Evolutionary conservation across 371 early-diverging fungal species (phyloP), one percentile per base, ranked within the genome.

Genomic region (Circinella minor): DNA sequence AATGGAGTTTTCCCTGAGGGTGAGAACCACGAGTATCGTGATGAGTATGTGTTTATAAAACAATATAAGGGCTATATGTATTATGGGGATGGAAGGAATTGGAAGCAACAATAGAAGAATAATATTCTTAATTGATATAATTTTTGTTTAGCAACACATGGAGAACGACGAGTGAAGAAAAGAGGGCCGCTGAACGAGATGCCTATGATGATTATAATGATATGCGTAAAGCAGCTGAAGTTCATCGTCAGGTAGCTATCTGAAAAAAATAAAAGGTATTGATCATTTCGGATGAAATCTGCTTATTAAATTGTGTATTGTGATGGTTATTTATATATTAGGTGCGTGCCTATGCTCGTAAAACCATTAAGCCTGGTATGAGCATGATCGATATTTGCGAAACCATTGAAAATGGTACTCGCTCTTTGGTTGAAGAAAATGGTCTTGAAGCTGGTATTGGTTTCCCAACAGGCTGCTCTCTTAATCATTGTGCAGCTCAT

Each of bases 401-500:
- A 73, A 74, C 88, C 74, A 96, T 99, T 67, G 99, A 99, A 82
- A 96, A 99, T 71, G 94, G 94, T 15, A 97, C 98, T 3, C 91
- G 99, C 55, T 87, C 88, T 18, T 81, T 99, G 61, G 89, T 99
- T 27, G 95, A 96, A 79, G 98, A 89, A 15, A 93, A 95, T 39
- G 98, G 97, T 2, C 69, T 97, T n/a, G 91, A 92, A 71, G 81
- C 95, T 18, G 96, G 91, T 75, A 96, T 99, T 69, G 99, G 97
- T 36, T 99, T 99, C 87, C 99, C 99, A n/a, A 99, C 99, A 5
- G 99, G 99, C 43, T 89, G 93, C 62, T 99, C 99, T 8, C 74
- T 99, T 47, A 99, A 99, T 77, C 91, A 97, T 70, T 93, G 93
- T 76, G 99, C 99, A n/a, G 99, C 99, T 17, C 99, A 99, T 77